Evolutionary conservation across 1,284 basidiomycete species (phyloP).

Genomic region (Tetrapyrgos nigripes): DNA sequence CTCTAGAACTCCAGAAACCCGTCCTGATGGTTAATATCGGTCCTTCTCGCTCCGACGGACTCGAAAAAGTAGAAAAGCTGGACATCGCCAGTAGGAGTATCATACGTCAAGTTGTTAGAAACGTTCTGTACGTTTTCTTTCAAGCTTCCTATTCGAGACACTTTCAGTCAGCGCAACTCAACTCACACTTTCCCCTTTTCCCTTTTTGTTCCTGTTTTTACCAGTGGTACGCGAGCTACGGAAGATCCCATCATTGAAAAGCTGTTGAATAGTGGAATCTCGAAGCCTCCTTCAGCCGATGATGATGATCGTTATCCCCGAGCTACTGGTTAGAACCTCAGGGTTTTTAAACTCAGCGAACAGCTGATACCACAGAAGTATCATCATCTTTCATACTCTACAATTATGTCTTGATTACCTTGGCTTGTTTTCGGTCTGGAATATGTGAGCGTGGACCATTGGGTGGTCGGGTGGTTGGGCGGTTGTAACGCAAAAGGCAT

Average conservation of each 20-base stretch:
- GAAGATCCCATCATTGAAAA: conserved; percentile 48
- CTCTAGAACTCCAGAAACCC: conserved; percentile 76
- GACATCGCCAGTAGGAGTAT: conserved; percentile 75
- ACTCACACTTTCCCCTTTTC: neutral
- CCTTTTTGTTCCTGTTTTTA: neutral
- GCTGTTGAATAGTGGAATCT: conserved; percentile 62
- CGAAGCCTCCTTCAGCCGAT: conserved; percentile 53
- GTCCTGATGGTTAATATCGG: conserved; percentile 87
- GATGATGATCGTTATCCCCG: conserved; percentile 37
- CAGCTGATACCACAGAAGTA: no score
- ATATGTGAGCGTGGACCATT: no score
- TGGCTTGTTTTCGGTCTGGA: no score
- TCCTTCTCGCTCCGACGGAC: conserved; percentile 82
- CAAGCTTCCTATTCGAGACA: neutral
- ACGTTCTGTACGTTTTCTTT: conserved; percentile 56
- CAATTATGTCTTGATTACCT: no score
- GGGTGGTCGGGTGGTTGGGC: no score
- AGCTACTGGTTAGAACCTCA: conserved; percentile 26
- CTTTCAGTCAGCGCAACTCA: neutral
- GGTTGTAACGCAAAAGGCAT: no score
- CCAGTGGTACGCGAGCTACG: conserved; percentile 46
- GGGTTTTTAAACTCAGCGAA: no score
- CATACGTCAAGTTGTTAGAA: conserved; percentile 65
- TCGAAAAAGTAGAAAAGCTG: conserved; percentile 78
- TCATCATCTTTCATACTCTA: no score